Percentiles rank a stretch among this genome's conserved stretches.
These are phyloP conservation scores for Hsuehochloa calcarea DNA, from an alignment of 176 grass and related monocot genomes.

Conservation along the genomic window DNA sequence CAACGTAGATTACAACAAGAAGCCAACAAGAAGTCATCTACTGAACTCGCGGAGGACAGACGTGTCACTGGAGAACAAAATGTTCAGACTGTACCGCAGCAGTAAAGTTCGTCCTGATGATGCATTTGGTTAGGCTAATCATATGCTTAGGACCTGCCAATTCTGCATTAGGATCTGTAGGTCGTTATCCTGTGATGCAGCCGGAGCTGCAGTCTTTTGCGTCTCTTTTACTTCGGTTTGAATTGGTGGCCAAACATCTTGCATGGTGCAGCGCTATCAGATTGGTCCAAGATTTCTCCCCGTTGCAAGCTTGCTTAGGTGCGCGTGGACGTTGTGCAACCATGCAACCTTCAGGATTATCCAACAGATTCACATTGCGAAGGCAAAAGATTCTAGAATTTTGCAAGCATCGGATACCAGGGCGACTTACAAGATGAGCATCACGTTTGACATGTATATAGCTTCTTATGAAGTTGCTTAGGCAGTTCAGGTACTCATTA, in stretches of 20 bases:
- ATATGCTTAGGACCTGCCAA: conserved; percentile 16
- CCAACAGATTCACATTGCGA: conserved; percentile 35
- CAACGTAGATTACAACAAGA: conserved; percentile 20
- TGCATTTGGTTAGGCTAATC: conserved; percentile 21
- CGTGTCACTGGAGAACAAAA: conserved; percentile 12
- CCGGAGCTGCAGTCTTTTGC: conserved; percentile 11
- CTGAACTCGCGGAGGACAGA: conserved; percentile 19
- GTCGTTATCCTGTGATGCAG: conserved; percentile 23
- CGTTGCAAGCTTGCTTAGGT: conserved; percentile 5
- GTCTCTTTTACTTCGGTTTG: conserved; percentile 41
- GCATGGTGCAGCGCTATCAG: conserved; percentile 22
- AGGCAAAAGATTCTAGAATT: conserved; percentile 20
- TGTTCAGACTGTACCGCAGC: neutral
- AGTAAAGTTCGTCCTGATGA: neutral
- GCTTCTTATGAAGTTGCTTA: conserved; percentile 21
- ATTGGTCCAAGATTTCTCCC: conserved; percentile 31
- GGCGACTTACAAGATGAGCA: neutral
- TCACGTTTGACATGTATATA: neutral
- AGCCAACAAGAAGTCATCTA: conserved; percentile 32
- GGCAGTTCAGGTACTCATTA: neutral
- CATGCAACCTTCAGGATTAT: conserved; percentile 13
- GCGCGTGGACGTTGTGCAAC: conserved; percentile 24
- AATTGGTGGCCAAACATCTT: conserved; percentile 61
- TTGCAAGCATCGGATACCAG: neutral
- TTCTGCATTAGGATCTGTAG: conserved; percentile 21